Conservation (phyloP, 306 rosid species). For the Luffa aegyptiaca region DNA sequence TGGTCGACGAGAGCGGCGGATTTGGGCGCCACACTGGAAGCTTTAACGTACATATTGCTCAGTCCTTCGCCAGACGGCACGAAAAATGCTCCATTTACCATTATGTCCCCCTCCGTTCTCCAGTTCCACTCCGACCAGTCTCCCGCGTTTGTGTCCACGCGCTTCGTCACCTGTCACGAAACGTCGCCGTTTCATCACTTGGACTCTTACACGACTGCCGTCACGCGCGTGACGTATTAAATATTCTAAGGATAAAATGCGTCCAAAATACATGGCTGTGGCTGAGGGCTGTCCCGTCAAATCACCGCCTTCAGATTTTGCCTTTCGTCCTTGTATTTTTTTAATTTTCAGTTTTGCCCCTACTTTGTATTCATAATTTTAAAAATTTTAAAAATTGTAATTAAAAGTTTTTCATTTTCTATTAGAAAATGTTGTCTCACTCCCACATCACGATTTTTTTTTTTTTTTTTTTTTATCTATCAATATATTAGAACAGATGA, state of each 20-base stretch:
- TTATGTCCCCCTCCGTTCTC: constrained; percentile 82
- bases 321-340: not conserved
- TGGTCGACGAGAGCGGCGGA: constrained; percentile 69
- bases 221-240: not conserved
- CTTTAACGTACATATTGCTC: constrained; percentile 45
- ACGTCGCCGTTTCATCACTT: not conserved
- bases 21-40: constrained; percentile 66
- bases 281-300: not conserved
- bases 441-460: no score
- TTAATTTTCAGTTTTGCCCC: not conserved
- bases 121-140: constrained; percentile 88
- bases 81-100: constrained; percentile 94
- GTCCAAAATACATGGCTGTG: not conserved
- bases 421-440: no score
- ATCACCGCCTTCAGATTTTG: not conserved
- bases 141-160: constrained; percentile 71
- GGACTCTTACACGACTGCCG: not conserved
- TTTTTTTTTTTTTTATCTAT: no score
- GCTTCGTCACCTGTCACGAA: constrained; percentile 73
- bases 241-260: not conserved
- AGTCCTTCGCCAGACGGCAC: constrained; percentile 64
- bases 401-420: no score
- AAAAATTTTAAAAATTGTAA: no score
- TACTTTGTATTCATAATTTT: not conserved
- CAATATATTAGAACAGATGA: no score